These are phyloP conservation scores for Chaetomium olivaceum DNA, from an alignment of 2,329 filamentous ascomycete genomes.

Conservation along the genomic window DNA sequence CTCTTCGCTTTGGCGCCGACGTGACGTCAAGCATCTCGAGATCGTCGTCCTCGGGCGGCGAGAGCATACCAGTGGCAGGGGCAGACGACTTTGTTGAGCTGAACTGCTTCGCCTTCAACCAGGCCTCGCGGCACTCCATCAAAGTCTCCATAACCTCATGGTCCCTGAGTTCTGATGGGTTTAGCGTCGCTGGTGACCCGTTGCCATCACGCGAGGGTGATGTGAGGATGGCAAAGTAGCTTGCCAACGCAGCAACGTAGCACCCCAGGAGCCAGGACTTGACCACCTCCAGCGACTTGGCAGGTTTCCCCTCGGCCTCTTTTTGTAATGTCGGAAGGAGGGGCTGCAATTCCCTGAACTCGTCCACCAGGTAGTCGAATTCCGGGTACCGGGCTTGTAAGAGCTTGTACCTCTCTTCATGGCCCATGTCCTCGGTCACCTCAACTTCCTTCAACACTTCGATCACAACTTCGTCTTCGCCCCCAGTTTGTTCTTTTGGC, in stretches of 20 bases:
- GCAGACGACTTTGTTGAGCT: slow-evolving; percentile 45
- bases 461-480: slow-evolving; percentile 66
- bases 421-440: slow-evolving; percentile 75
- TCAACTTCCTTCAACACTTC: slow-evolving; percentile 84
- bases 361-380: slow-evolving; percentile 80
- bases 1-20: slow-evolving; percentile 30
- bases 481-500: slow-evolving; percentile 52
- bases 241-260: slow-evolving; percentile 81
- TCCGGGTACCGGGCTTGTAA: slow-evolving; percentile 85
- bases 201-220: slow-evolving; percentile 67
- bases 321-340: slow-evolving; percentile 60
- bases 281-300: slow-evolving; percentile 60
- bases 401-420: slow-evolving; percentile 73
- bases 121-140: slow-evolving; percentile 75
- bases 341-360: slow-evolving; percentile 73
- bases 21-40: slow-evolving; percentile 28
- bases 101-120: slow-evolving; percentile 73
- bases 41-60: slow-evolving; percentile 40
- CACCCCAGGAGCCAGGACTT: slow-evolving; percentile 81
- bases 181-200: slow-evolving; percentile 59
- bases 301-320: slow-evolving; percentile 54
- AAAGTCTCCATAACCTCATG: slow-evolving; percentile 89
- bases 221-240: slow-evolving; percentile 94
- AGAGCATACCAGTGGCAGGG: slow-evolving; percentile 38
- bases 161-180: slow-evolving; percentile 78